Conservation (phyloP, 1,139 yeast species). For the Scheffersomyces illinoinensis region DNA sequence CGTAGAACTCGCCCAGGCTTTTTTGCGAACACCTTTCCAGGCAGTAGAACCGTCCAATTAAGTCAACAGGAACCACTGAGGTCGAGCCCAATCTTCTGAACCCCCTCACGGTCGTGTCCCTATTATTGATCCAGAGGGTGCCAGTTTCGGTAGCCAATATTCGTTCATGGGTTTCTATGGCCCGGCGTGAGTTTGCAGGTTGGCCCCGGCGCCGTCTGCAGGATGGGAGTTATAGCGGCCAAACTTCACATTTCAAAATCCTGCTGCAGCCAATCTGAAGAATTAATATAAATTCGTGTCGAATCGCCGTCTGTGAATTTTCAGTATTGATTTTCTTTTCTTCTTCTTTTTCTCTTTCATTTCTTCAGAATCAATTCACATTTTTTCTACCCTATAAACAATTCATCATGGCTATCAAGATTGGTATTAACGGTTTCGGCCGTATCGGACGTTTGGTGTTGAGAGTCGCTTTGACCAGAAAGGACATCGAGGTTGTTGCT, state of each 20-base stretch:
- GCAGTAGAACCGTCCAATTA: too few species aligned
- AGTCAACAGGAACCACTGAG: background rate
- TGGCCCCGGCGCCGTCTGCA: background rate
- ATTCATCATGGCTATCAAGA: constrained; percentile 23
- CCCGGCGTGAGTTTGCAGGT: background rate
- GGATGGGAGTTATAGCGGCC: background rate
- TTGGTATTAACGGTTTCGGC: constrained; percentile 91
- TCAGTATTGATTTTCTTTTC: constrained; percentile 1
- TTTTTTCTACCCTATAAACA: background rate
- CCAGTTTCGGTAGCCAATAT: background rate
- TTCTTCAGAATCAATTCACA: background rate
- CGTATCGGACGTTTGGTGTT: constrained; percentile 86
- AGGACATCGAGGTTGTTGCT: constrained; percentile 75
- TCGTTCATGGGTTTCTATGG: background rate
- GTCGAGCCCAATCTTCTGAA: background rate
- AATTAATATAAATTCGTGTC: constrained; percentile 9
- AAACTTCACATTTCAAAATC: background rate
- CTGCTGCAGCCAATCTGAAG: background rate
- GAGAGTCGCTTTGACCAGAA: constrained; percentile 72
- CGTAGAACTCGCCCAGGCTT: too few species aligned
- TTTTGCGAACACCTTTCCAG: too few species aligned
- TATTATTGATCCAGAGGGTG: background rate
- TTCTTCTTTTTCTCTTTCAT: constrained; percentile 1
- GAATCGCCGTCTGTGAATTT: constrained; percentile 4
- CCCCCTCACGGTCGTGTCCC: background rate